Evolutionary conservation across 257 asterid genomes (phyloP), one percentile per base, ranked within the genome.

Genomic region (Lycium barbarum): DNA sequence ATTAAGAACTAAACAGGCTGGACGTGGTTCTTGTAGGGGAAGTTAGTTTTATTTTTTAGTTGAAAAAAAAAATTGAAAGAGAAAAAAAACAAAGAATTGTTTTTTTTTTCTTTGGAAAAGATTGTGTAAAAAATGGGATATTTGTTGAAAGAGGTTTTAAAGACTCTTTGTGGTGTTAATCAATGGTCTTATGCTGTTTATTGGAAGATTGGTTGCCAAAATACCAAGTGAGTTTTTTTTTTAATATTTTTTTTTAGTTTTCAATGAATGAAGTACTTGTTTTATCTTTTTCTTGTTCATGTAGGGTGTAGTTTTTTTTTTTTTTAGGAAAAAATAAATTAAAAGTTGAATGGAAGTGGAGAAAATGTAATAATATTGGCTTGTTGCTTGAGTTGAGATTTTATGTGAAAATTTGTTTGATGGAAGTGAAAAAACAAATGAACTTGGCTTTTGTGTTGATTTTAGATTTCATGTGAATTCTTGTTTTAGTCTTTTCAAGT

Each of bases 151-250:
- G 99, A 95, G 87, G 97, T 95, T 86, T 87, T 95, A 93, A 95
- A 94, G 96, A 94, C 94, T 84, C 97, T 95, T 3, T 95, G 99
- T 91, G 99, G 98, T 82, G 93, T 95, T 80, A 92, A 95, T 72
- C 96, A 91, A 83, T 95, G 99, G 99, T 93, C 96, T 88, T 95
- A 95, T 88, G 98, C 99, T 87, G 97, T 92, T 93, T 93, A 93
- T 88, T 95, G 99, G 99, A 95, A 95, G 91, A 85, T 95, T 83
- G 97, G 94, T 89, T 91, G 90, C 92, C 97, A 92, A 86, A 94
- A 95, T 74, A 94, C 97, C 89, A 94, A 93, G 99, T 95, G 89
- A 90, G 97, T 91, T 36, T 73, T 18, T 9, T 68, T 74, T 59
- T 53, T 68, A 26, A 26, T 26, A 26, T 83, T 5, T 12, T 14